These are phyloP conservation scores for Hibiscus tridactylites DNA, from an alignment of 345 rosid species.

Conservation along the genomic window DNA sequence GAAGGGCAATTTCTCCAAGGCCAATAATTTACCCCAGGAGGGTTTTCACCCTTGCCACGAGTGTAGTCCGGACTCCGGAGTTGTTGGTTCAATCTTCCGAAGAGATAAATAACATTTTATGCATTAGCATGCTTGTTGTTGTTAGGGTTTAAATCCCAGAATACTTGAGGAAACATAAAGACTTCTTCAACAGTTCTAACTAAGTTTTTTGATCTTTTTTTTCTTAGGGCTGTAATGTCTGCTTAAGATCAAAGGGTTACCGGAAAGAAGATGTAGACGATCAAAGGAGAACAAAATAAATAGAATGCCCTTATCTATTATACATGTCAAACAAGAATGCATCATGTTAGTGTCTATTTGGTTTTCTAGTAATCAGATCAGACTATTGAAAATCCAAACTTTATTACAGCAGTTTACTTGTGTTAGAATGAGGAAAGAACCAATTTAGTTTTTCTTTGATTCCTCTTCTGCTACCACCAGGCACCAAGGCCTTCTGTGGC, in stretches of 20 bases:
- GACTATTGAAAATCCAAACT: background rate
- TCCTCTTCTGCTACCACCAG: conserved; percentile 24
- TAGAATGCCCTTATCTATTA: background rate
- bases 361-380: background rate
- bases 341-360: background rate
- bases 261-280: too few relatives aligned
- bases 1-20: too few relatives aligned
- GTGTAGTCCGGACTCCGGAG: too few relatives aligned
- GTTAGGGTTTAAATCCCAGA: too few relatives aligned
- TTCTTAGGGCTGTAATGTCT: too few relatives aligned
- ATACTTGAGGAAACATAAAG: too few relatives aligned
- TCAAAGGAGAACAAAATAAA: background rate
- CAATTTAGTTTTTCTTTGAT: background rate
- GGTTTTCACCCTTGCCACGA: too few relatives aligned
- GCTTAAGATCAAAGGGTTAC: too few relatives aligned
- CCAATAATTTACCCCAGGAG: background rate
- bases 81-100: background rate
- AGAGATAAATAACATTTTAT: too few relatives aligned
- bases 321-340: background rate
- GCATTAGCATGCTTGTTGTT: too few relatives aligned
- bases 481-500: conserved; percentile 36
- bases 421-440: conserved; percentile 1
- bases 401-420: background rate
- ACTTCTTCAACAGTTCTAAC: too few relatives aligned
- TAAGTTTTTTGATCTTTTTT: too few relatives aligned